A percentile compares a stretch with the other conserved stretches of the same genome.
Evolutionary conservation across 1,284 basidiomycete species (phyloP).

Genomic region (Irpex rosettiformis): DNA sequence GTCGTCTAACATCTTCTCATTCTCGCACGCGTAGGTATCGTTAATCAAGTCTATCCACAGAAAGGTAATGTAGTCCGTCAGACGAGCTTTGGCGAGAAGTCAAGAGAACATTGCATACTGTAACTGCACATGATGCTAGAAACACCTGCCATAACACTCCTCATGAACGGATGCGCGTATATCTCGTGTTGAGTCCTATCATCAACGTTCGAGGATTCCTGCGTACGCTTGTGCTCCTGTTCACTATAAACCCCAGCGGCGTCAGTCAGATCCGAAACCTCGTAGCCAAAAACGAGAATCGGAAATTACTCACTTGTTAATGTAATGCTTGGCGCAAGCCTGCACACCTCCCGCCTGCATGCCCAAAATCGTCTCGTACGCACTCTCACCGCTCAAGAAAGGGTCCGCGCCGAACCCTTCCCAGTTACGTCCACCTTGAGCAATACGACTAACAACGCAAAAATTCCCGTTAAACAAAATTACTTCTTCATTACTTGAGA

Average conservation of each 20-base stretch:
- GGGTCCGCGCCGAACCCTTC: conserved; percentile 83
- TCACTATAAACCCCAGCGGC: conserved; percentile 38
- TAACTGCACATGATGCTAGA: conserved; percentile 79
- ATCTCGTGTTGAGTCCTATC: conserved; percentile 77
- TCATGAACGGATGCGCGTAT: conserved; percentile 71
- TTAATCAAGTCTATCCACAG: conserved; percentile 56
- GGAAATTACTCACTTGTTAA: conserved; percentile 53
- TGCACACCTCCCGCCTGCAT: conserved; percentile 73
- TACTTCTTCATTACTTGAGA: background rate
- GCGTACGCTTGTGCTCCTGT: conserved; percentile 60
- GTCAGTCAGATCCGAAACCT: background rate
- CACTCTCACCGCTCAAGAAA: conserved; percentile 68
- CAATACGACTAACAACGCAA: conserved; percentile 35
- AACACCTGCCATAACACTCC: conserved; percentile 74
- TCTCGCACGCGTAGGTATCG: conserved; percentile 78
- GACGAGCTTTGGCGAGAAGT: too few relatives aligned
- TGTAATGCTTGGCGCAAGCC: conserved; percentile 76
- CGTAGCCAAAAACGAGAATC: too few relatives aligned
- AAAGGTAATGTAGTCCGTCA: background rate
- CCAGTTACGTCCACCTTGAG: conserved; percentile 77
- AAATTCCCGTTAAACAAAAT: background rate
- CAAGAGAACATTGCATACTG: conserved; percentile 30
- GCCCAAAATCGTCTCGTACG: conserved; percentile 74
- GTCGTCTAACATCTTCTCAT: conserved; percentile 70
- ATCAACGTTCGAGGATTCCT: conserved; percentile 64